A percentile compares a stretch with the other conserved stretches of the same genome.
Conservation (phyloP, 352 stramenopile genomes). For the Globisporangium cystogenes region DNA sequence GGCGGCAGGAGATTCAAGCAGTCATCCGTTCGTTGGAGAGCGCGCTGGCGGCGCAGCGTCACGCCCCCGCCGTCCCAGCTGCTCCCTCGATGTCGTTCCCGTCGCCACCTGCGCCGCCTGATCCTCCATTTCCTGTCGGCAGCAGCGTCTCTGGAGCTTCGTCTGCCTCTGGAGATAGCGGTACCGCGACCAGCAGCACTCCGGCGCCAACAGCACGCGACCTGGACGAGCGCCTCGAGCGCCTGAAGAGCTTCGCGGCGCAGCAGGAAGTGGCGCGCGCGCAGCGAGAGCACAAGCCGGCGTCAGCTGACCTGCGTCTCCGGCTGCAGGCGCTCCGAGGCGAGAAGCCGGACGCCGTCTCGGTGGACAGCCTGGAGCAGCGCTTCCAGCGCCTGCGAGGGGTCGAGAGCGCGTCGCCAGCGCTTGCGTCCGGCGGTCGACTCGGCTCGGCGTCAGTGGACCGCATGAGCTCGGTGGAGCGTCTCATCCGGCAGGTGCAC, state of each 20-base stretch:
- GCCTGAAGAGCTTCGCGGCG: constrained; percentile 33
- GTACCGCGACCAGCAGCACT: background rate
- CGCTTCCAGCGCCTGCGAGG: constrained; percentile 36
- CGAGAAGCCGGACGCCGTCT: constrained; percentile 18
- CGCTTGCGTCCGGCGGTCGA: background rate
- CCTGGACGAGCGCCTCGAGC: constrained; percentile 29
- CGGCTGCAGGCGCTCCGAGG: constrained; percentile 50
- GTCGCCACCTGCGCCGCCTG: background rate
- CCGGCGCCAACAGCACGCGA: background rate
- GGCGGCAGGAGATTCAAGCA: constrained; percentile 26
- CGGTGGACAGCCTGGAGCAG: constrained; percentile 21
- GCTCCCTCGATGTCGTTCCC: background rate
- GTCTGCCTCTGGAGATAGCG: background rate
- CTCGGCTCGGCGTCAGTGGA: background rate
- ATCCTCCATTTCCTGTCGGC: background rate
- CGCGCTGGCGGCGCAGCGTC: background rate
- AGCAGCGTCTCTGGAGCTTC: background rate
- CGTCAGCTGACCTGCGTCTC: constrained; percentile 19
- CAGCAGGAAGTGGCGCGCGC: constrained; percentile 11
- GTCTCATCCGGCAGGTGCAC: constrained; percentile 51
- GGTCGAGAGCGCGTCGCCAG: background rate
- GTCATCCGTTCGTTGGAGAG: constrained; percentile 21
- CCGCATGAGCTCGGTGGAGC: constrained; percentile 22
- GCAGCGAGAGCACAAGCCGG: constrained; percentile 11
- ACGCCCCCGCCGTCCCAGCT: background rate